Base-by-base conservation (phyloP, 495 filamentous ascomycete genomes). In the Talaromyces borbonicus region DNA sequence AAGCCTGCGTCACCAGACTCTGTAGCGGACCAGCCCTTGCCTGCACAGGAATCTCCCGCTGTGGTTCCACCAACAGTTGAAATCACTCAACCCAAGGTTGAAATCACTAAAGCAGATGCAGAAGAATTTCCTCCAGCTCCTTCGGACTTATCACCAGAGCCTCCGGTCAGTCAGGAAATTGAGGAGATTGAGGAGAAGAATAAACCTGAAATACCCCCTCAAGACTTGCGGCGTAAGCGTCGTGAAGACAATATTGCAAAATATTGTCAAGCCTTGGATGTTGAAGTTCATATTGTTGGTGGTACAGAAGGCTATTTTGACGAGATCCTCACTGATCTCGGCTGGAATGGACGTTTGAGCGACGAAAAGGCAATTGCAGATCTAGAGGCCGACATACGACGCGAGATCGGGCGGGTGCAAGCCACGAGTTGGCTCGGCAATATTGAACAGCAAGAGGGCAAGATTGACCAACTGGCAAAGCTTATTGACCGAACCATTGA, bases 401-500 rank as follows among this genome's bases (percentile, higher is more conserved):
- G 85, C 47, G 92, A 96, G 55, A 76, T 97, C 47, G 84, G 83
- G 35, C 84, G 85, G 45, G 85, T 90, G 5, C 90, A 97, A 66
- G 87, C 89, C 29, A 92, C 84, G 40, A 87, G 88, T 56, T 96
- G 92, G 85, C 75, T 98, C 44, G 81, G 81, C 43, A 80, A 86
- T 52, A 76, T 94, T 42, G 85, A 90, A 55, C 87, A 87, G 56
- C 85, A 92, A 53, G 92, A 96, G 56, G 87, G 90, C 47, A 78
- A 89, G 49, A 80, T 94, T 3, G 83, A 84, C 25, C 80, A 80
- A 40, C 80, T 98, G 46, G 87, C 87, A 43, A 77, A 70, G 47
- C 74, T 95, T 43, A 82, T 98, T 29, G 90, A 97, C 57, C 77
- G 80, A 47, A 85, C 87, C 5, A 87, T 97, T 51, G 75, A 82